Evolutionary conservation across 164 flowering plant species (phyloP).

Genomic region (Litsea cubeba): DNA sequence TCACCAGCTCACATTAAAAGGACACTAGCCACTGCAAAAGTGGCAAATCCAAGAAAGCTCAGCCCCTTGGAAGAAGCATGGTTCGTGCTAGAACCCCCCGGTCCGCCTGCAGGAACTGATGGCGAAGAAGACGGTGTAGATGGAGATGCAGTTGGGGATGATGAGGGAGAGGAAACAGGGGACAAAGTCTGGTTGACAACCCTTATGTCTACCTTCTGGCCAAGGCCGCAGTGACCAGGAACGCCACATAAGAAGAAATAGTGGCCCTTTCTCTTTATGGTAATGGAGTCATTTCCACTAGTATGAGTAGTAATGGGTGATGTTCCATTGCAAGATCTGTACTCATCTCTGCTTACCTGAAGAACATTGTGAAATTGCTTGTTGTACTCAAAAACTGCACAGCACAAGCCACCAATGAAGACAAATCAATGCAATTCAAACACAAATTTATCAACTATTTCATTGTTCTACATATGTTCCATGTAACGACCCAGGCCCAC

Average conservation of each 20-base stretch:
- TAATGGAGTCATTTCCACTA: conserved; percentile 53
- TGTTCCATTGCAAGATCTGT: conserved; percentile 47
- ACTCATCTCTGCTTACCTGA: conserved; percentile 47
- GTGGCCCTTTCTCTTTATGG: conserved; percentile 39
- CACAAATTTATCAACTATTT: neutral
- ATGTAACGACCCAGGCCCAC: too few species aligned
- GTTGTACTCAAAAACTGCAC: conserved; percentile 52
- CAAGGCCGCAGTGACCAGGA: conserved; percentile 65
- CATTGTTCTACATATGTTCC: neutral
- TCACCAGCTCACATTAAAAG: neutral
- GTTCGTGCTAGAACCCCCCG: conserved; percentile 8
- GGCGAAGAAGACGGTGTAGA: neutral
- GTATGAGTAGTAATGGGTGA: conserved; percentile 32
- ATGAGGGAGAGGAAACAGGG: conserved; percentile 8
- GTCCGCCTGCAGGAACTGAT: conserved; percentile 6
- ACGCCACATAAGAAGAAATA: conserved; percentile 58
- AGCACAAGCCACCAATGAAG: neutral
- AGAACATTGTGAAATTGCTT: conserved; percentile 56
- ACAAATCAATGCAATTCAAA: conserved; percentile 4
- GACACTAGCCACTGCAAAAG: conserved; percentile 7
- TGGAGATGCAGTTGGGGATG: conserved; percentile 7
- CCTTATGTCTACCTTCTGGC: conserved; percentile 63
- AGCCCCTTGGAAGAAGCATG: conserved; percentile 15
- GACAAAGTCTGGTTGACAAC: conserved; percentile 7
- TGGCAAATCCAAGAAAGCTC: neutral